Evolutionary conservation across 148 eudicot species (phyloP).

Genomic region (Camellia japonica): DNA sequence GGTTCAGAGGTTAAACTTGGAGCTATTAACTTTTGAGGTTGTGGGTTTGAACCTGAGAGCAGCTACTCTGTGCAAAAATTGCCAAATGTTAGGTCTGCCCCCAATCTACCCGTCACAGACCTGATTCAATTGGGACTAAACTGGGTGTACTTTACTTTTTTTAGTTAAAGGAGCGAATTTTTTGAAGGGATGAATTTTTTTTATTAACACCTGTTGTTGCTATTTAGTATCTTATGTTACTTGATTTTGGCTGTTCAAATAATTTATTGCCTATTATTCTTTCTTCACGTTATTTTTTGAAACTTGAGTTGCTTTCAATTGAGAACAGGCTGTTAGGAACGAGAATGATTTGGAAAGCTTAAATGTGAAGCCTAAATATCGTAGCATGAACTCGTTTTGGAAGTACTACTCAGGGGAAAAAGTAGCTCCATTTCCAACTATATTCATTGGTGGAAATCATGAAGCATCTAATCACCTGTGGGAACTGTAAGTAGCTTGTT

Average conservation of each 20-base stretch:
- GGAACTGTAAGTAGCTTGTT: conserved; percentile 78
- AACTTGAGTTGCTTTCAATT: neutral
- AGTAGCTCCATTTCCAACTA: conserved; percentile 91
- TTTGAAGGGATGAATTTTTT: neutral
- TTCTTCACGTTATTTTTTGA: neutral
- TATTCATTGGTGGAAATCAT: conserved; percentile 97
- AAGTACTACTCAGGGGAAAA: conserved; percentile 93
- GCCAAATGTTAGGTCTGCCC: too few relatives aligned
- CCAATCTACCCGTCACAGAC: too few relatives aligned
- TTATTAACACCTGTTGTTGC: neutral
- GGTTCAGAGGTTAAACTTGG: too few relatives aligned
- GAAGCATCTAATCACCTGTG: conserved; percentile 97
- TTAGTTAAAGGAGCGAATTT: too few relatives aligned
- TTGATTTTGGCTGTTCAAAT: neutral
- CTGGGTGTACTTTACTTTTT: too few relatives aligned
- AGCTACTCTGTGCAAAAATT: too few relatives aligned
- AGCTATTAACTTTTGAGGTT: too few relatives aligned
- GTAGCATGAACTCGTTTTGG: conserved; percentile 91
- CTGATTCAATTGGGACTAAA: too few relatives aligned
- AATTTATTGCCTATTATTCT: neutral
- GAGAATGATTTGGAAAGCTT: conserved; percentile 81
- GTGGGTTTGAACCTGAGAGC: too few relatives aligned
- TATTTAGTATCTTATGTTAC: too few relatives aligned
- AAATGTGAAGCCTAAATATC: conserved; percentile 66
- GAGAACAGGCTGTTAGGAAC: conserved; percentile 88